Percentiles rank a stretch among this genome's conserved stretches.
These are phyloP conservation scores for Jamesozyma piceae DNA, from an alignment of 805 yeast species.

Conservation along the genomic window DNA sequence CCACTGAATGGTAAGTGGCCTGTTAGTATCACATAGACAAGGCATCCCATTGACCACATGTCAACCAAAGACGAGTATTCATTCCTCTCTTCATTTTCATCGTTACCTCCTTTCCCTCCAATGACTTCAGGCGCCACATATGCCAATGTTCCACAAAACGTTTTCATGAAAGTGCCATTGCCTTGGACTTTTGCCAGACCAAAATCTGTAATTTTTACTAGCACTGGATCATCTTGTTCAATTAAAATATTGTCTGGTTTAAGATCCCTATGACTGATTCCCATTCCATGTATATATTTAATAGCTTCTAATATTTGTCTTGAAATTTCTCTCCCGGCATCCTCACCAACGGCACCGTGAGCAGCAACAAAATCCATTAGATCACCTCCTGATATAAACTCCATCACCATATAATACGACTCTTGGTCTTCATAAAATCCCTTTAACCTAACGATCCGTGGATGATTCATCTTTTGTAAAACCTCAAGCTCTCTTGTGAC, in stretches of 20 bases:
- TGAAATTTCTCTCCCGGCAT: conserved; percentile 77
- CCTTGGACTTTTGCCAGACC: conserved; percentile 90
- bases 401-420: conserved; percentile 85
- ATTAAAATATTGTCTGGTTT: conserved; percentile 94
- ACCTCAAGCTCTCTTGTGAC: conserved; percentile 82
- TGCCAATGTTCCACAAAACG: conserved; percentile 95
- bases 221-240: conserved; percentile 82
- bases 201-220: conserved; percentile 90
- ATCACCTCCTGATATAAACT: conserved; percentile 92
- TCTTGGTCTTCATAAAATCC: conserved; percentile 80
- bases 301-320: conserved; percentile 79
- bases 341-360: conserved; percentile 86
- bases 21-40: conserved; percentile 83
- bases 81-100: conserved; percentile 18
- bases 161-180: conserved; percentile 77
- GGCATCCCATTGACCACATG: conserved; percentile 96
- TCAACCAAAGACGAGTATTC: conserved; percentile 81
- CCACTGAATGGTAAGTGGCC: conserved; percentile 95
- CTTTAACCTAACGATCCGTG: conserved; percentile 72
- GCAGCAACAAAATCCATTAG: conserved; percentile 94
- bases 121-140: conserved; percentile 94
- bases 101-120: conserved; percentile 28
- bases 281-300: conserved; percentile 76
- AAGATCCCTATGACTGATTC: conserved; percentile 91
- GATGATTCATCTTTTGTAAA: conserved; percentile 67